Conservation (phyloP, 768 basidiomycete species). For the Lactarius sanguifluus region DNA sequence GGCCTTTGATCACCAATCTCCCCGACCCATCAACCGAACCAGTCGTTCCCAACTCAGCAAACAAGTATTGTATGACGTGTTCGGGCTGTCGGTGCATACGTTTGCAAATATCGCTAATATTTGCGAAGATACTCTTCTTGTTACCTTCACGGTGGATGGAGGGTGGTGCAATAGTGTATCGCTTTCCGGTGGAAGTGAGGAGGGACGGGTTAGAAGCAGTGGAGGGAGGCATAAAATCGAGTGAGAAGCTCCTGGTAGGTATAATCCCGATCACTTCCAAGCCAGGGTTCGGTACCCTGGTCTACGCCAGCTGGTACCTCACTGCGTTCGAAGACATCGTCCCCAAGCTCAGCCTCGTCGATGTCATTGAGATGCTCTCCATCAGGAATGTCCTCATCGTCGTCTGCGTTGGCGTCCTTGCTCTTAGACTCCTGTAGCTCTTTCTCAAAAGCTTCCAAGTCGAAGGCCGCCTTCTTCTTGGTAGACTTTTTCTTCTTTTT, state of each 20-base stretch:
- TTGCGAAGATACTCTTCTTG: conserved; percentile 96
- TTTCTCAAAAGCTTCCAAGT: conserved; percentile 93
- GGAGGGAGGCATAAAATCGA: conserved; percentile 88
- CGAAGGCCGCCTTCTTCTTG: conserved; percentile 86
- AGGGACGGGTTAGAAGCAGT: conserved; percentile 93
- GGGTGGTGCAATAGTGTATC: conserved; percentile 96
- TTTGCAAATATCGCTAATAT: conserved; percentile 96
- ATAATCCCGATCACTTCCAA: conserved; percentile 91
- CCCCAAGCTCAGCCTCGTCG: conserved; percentile 84
- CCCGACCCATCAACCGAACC: conserved; percentile 92
- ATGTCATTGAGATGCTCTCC: conserved; percentile 65
- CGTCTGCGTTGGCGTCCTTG: conserved; percentile 55
- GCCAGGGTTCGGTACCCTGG: conserved; percentile 83
- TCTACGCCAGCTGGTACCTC: conserved; percentile 58
- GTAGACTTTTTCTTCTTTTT: conserved; percentile 93
- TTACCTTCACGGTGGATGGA: conserved; percentile 93
- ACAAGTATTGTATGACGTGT: conserved; percentile 96
- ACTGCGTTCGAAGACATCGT: conserved; percentile 73
- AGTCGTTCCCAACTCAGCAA: conserved; percentile 97
- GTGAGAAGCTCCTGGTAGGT: conserved; percentile 95
- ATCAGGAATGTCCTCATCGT: conserved; percentile 55
- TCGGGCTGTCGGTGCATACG: conserved; percentile 98
- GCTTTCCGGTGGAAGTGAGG: conserved; percentile 80
- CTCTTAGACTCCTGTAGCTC: conserved; percentile 74
- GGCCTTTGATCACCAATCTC: conserved; percentile 93